Percentiles rank a stretch among this genome's conserved stretches.
phyloP scores from a whole-genome alignment of 2,329 filamentous ascomycete genomes.

The Thelonectria blattea region DNA sequence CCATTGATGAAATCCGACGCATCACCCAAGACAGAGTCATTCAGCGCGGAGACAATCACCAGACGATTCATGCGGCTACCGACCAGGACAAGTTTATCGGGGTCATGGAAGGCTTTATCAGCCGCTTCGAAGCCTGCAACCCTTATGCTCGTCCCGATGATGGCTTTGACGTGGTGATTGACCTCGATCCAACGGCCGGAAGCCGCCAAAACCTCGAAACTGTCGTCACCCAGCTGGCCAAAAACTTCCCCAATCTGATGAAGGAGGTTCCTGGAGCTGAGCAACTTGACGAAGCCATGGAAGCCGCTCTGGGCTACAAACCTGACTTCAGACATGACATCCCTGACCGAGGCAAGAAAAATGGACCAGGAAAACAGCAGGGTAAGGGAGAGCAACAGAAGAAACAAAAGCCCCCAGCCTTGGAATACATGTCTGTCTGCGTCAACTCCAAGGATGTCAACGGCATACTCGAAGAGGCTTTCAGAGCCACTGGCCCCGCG shows the following conservation, averaged over 20 bases:
- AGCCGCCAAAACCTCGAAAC: conserved; percentile 87
- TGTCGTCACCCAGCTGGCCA: conserved; percentile 73
- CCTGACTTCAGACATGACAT: conserved; percentile 80
- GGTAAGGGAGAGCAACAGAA: conserved; percentile 40
- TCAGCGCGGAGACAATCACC: conserved; percentile 90
- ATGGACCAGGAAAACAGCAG: conserved; percentile 41
- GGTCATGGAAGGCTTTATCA: conserved; percentile 95
- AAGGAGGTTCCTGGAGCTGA: conserved; percentile 71
- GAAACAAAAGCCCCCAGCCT: conserved; percentile 50
- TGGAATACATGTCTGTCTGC: conserved; percentile 64
- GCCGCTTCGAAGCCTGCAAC: conserved; percentile 81
- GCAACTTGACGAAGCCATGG: conserved; percentile 81
- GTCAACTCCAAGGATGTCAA: conserved; percentile 52
- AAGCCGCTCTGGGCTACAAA: conserved; percentile 75
- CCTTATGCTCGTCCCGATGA: conserved; percentile 73
- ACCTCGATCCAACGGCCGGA: conserved; percentile 78
- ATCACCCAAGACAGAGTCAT: conserved; percentile 82
- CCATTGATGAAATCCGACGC: conserved; percentile 74
- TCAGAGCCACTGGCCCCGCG: conserved; percentile 60
- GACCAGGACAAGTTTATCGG: conserved; percentile 75
- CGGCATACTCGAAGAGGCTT: conserved; percentile 71
- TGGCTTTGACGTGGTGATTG: conserved; percentile 82
- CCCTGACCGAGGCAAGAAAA: conserved; percentile 59
- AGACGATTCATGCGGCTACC: conserved; percentile 90
- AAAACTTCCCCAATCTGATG: conserved; percentile 79